Conservation (phyloP, 176 grass and related monocot species). For the Oryza coarctata region DNA sequence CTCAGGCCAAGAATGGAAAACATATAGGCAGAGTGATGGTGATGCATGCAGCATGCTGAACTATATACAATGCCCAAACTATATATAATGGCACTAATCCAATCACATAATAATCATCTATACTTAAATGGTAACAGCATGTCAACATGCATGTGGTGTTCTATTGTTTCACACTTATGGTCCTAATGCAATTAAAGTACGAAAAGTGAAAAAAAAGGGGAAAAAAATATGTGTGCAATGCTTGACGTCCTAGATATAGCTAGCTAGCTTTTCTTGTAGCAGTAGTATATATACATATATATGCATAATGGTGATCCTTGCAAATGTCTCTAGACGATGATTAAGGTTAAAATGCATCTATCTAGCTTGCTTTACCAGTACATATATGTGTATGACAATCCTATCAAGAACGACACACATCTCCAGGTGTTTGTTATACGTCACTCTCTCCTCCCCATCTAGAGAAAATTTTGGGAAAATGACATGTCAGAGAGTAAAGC, state of each 20-base stretch:
- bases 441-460: conserved; percentile 38
- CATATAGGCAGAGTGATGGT: neutral
- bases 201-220: neutral
- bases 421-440: conserved; percentile 41
- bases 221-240: neutral
- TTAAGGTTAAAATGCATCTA: neutral
- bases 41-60: neutral
- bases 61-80: neutral
- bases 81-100: neutral
- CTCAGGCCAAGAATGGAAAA: neutral
- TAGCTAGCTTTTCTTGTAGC: neutral
- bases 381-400: neutral
- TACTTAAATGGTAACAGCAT: neutral
- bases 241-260: neutral
- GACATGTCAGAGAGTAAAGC: conserved; percentile 20
- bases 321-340: neutral
- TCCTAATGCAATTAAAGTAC: neutral
- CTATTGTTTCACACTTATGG: neutral
- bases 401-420: conserved; percentile 12
- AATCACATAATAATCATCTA: neutral
- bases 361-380: conserved; percentile 14
- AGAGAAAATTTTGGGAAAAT: neutral
- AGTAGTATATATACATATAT: neutral
- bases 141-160: neutral
- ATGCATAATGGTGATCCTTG: neutral